Evolutionary conservation across 2,329 filamentous ascomycete genomes (phyloP).

Genomic region (Didymella arachidicola): DNA sequence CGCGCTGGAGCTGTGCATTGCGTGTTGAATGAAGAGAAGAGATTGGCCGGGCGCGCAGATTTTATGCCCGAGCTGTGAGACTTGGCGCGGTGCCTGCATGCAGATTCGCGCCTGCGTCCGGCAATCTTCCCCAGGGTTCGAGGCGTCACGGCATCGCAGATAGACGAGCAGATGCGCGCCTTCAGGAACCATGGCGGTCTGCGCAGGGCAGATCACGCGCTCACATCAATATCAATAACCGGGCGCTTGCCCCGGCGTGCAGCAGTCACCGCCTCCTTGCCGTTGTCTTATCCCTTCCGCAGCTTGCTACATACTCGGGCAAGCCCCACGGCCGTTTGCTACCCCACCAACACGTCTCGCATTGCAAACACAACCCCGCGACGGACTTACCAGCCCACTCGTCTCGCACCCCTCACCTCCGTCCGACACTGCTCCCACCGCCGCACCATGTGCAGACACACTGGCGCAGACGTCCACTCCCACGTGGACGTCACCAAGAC

Average conservation of each 20-base stretch:
- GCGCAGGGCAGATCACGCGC: conserved; percentile 33
- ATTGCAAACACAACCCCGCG: conserved; percentile 36
- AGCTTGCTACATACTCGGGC: conserved; percentile 33
- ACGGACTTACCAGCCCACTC: conserved; percentile 28
- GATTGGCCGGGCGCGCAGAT: conserved; percentile 14
- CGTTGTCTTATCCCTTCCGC: conserved; percentile 26
- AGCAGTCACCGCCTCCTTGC: conserved; percentile 33
- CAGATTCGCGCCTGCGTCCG: conserved; percentile 19
- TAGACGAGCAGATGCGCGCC: conserved; percentile 43
- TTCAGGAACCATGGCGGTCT: conserved; percentile 45
- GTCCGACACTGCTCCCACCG: conserved; percentile 75
- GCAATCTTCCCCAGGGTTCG: conserved; percentile 19
- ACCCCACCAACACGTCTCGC: conserved; percentile 38
- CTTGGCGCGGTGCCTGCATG: conserved; percentile 23
- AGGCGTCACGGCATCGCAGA: conserved; percentile 26
- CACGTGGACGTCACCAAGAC: conserved; percentile 68
- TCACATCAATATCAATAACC: conserved; percentile 10
- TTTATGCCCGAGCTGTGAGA: conserved; percentile 21
- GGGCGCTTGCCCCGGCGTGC: conserved; percentile 16
- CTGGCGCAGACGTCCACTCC: conserved; percentile 62
- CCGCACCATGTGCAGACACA: conserved; percentile 75
- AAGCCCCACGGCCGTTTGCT: conserved; percentile 37
- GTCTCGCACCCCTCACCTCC: conserved; percentile 30
- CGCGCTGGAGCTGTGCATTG: conserved; percentile 47
- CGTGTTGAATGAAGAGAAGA: conserved; percentile 31